A percentile compares a stretch with the other conserved stretches of the same genome.
Conservation (phyloP, 2,329 filamentous ascomycete genomes). For the Arthrobotrys sphaeroides region DNA sequence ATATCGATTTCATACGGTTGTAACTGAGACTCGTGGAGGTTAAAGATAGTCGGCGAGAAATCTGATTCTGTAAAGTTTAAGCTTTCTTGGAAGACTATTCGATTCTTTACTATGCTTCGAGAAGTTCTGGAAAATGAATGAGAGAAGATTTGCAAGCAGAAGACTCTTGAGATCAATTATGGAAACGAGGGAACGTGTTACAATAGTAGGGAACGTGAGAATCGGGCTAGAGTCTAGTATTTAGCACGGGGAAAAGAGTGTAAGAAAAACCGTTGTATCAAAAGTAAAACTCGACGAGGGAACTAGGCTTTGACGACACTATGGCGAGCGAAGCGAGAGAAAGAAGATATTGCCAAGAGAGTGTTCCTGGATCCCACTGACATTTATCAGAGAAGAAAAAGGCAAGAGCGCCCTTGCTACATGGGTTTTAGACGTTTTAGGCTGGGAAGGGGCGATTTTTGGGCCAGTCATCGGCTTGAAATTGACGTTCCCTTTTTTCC, state of each 20-base stretch:
- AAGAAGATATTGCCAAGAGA: conserved; percentile 47
- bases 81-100: not conserved
- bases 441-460: conserved; percentile 25
- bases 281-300: conserved; percentile 25
- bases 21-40: not conserved
- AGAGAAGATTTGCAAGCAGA: not conserved
- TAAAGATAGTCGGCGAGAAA: not conserved
- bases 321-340: conserved; percentile 26
- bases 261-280: conserved; percentile 19
- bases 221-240: conserved; percentile 5
- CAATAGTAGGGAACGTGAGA: conserved; percentile 21
- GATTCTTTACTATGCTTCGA: not conserved
- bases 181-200: conserved; percentile 6
- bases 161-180: not conserved
- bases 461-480: conserved; percentile 28
- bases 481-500: conserved; percentile 36
- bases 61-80: not conserved
- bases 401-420: conserved; percentile 23
- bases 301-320: conserved; percentile 38
- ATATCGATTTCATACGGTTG: conserved; percentile 37
- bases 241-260: conserved; percentile 24
- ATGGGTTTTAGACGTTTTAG: conserved; percentile 27
- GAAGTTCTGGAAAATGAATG: not conserved
- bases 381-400: conserved; percentile 34
- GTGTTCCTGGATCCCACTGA: conserved; percentile 5